Percentiles rank a stretch among this genome's conserved stretches.
phyloP scores from a whole-genome alignment of 805 yeast species.

The Candida palmyrensis region DNA sequence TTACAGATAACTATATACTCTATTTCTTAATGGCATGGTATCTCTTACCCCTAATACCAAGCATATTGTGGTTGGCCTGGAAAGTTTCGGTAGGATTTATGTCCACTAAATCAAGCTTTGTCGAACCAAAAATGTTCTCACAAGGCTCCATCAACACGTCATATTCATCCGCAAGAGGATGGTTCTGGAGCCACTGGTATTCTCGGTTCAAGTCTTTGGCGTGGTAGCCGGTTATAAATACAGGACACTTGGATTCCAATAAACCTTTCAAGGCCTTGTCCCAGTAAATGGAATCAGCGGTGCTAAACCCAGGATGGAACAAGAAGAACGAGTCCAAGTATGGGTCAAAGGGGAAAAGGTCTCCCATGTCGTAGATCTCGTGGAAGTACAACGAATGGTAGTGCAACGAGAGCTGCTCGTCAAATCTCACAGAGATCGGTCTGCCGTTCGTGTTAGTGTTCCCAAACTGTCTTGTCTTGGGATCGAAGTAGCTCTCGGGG shows the following conservation, averaged over 20 bases:
- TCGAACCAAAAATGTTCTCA: slow-evolving; percentile 71
- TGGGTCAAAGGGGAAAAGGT: slow-evolving; percentile 97
- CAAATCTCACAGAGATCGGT: slow-evolving; percentile 70
- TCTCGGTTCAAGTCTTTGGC: slow-evolving; percentile 67
- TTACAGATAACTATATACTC: slow-evolving; percentile 3
- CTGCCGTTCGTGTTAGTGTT: slow-evolving; percentile 47
- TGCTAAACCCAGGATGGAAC: slow-evolving; percentile 93
- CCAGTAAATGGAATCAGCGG: slow-evolving; percentile 82
- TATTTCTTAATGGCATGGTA: slow-evolving; percentile 68
- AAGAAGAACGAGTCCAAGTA: slow-evolving; percentile 87
- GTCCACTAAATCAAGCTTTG: slow-evolving; percentile 94
- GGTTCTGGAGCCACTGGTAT: slow-evolving; percentile 65
- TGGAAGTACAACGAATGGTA: slow-evolving; percentile 92
- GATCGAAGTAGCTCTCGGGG: slow-evolving; percentile 82
- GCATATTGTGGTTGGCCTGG: slow-evolving; percentile 84
- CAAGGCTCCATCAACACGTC: slow-evolving; percentile 76
- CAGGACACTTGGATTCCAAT: slow-evolving; percentile 88
- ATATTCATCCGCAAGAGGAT: slow-evolving; percentile 55
- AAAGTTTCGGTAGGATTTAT: slow-evolving; percentile 87
- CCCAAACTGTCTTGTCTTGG: slow-evolving; percentile 55
- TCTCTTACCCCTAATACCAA: slow-evolving; percentile 94
- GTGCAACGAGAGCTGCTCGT: slow-evolving; percentile 65
- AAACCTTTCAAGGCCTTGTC: slow-evolving; percentile 78
- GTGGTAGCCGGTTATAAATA: slow-evolving; percentile 88
- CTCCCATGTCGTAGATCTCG: slow-evolving; percentile 84